These are phyloP conservation scores for Colletotrichum noveboracense DNA, from an alignment of 2,329 filamentous ascomycete species.

Conservation along the genomic window DNA sequence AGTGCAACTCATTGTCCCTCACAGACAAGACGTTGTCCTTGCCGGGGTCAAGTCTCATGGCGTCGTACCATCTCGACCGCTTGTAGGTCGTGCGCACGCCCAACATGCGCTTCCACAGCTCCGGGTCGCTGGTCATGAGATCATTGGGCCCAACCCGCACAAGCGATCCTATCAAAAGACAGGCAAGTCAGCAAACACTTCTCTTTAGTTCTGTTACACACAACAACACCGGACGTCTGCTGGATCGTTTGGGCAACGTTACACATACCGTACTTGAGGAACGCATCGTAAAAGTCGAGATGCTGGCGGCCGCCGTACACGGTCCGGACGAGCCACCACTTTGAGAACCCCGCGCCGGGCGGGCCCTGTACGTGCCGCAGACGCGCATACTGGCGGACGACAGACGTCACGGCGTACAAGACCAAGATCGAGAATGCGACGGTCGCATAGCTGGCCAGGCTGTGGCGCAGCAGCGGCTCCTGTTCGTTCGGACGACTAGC, in stretches of 20 bases:
- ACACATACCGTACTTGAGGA: constrained; percentile 36
- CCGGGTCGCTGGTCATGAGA: constrained; percentile 43
- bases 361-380: constrained; percentile 47
- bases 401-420: constrained; percentile 13
- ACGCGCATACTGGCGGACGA: constrained; percentile 35
- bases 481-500: not conserved
- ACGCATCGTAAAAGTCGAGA: constrained; percentile 40
- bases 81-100: constrained; percentile 40
- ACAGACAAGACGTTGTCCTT: constrained; percentile 58
- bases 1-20: constrained; percentile 50
- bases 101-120: constrained; percentile 40
- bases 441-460: not conserved
- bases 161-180: not conserved
- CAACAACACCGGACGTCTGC: not conserved
- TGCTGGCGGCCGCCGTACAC: constrained; percentile 36
- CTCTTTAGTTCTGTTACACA: not conserved
- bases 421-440: constrained; percentile 11
- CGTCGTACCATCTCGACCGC: constrained; percentile 50
- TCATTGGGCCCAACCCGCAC: constrained; percentile 47
- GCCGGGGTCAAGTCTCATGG: constrained; percentile 56
- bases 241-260: not conserved
- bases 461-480: not conserved
- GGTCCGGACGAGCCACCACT: constrained; percentile 40
- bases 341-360: constrained; percentile 39
- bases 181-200: not conserved